Evolutionary conservation across 139 green algal species (phyloP).

Genomic region (Chlamydomonas incerta): DNA sequence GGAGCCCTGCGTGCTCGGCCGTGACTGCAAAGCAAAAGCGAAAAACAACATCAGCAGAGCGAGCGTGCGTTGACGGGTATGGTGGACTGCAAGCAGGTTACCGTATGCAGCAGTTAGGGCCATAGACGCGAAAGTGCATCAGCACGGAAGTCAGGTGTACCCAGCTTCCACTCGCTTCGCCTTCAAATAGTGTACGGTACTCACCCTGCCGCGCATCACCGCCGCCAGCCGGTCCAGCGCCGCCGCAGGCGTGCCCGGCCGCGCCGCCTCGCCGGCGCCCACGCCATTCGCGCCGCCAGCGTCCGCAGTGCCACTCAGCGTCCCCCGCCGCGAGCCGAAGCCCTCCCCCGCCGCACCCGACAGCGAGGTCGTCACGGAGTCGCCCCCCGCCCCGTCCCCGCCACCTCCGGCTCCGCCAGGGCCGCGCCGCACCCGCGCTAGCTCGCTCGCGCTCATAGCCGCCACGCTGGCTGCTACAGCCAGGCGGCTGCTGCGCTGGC

Average conservation of each 20-base stretch:
- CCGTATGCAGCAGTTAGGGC: too few relatives aligned
- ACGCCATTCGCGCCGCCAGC: neutral
- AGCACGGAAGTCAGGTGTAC: too few relatives aligned
- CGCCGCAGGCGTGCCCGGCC: conserved; percentile 2
- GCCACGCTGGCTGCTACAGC: neutral
- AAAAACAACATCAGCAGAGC: too few relatives aligned
- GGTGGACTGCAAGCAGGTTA: too few relatives aligned
- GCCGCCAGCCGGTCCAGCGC: conserved; percentile 8
- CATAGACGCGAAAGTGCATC: too few relatives aligned
- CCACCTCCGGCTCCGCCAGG: neutral
- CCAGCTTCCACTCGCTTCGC: too few relatives aligned
- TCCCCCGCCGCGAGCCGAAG: too few relatives aligned
- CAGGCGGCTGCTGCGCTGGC: neutral
- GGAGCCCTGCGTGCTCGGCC: neutral
- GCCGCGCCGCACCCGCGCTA: neutral
- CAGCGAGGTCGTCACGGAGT: neutral
- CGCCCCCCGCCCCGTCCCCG: neutral
- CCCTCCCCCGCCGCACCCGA: too few relatives aligned
- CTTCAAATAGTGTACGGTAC: too few relatives aligned
- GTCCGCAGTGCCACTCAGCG: too few relatives aligned
- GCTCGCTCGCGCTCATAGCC: neutral
- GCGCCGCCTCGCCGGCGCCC: neutral
- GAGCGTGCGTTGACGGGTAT: too few relatives aligned
- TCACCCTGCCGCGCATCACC: conserved; percentile 4
- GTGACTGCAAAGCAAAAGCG: too few relatives aligned